Evolutionary conservation across 495 filamentous ascomycete genomes (phyloP).

Genomic region (Penicilliopsis zonata): DNA sequence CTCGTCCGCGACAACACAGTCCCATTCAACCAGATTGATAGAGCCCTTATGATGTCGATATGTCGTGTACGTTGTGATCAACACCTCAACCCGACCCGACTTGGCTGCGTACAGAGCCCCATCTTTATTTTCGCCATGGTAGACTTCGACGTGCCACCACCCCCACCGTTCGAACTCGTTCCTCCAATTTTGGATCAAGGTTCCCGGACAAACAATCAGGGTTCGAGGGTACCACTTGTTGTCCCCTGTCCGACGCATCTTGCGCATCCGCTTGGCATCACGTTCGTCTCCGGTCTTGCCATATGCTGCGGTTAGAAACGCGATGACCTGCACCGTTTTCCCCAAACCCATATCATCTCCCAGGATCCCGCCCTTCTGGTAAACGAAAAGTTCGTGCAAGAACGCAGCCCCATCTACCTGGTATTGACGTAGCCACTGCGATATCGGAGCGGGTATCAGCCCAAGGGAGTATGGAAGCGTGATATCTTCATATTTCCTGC

Average conservation of each 20-base stretch:
- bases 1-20: slow-evolving; percentile 94
- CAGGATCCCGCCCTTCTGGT: slow-evolving; percentile 82
- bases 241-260: slow-evolving; percentile 50
- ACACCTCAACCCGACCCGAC: slow-evolving; percentile 67
- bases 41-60: slow-evolving; percentile 64
- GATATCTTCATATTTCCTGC: slow-evolving; percentile 61
- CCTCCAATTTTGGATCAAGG: slow-evolving; percentile 82
- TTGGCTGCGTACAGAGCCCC: slow-evolving; percentile 60
- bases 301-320: slow-evolving; percentile 85
- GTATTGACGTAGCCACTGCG: slow-evolving; percentile 87
- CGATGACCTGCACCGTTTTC: slow-evolving; percentile 94
- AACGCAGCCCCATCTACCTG: slow-evolving; percentile 81
- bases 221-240: slow-evolving; percentile 73
- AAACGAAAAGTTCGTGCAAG: slow-evolving; percentile 81
- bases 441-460: slow-evolving; percentile 78
- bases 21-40: slow-evolving; percentile 84
- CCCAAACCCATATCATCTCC: slow-evolving; percentile 97
- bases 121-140: slow-evolving; percentile 65
- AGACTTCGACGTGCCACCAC: slow-evolving; percentile 84
- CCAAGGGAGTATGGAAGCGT: slow-evolving; percentile 65
- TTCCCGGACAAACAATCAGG: slow-evolving; percentile 81
- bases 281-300: slow-evolving; percentile 89
- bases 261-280: slow-evolving; percentile 84
- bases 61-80: slow-evolving; percentile 88
- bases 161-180: slow-evolving; percentile 81